Percentiles rank a stretch among this genome's conserved stretches.
Evolutionary conservation across 108 stramenopile species (phyloP).

Genomic region (Skeletonema grethae): DNA sequence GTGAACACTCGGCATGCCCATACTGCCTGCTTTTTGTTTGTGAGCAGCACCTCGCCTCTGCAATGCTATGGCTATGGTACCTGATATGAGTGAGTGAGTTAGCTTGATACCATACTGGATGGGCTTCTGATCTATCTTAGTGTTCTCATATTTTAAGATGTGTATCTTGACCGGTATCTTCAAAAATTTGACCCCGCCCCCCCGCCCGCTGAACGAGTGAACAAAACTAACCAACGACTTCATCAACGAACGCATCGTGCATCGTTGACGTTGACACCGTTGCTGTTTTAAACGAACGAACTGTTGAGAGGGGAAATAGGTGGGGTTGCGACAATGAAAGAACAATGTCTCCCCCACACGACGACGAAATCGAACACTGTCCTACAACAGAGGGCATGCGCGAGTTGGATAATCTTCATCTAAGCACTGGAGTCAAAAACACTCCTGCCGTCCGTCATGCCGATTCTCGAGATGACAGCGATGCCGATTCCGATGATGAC

Average conservation of each 20-base stretch:
- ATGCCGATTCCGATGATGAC: slow-evolving; percentile 17
- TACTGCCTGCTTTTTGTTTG: no score
- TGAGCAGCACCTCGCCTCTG: no score
- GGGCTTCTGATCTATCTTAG: neutral
- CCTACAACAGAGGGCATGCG: slow-evolving; percentile 24
- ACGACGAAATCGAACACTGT: neutral
- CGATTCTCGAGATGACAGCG: slow-evolving; percentile 3
- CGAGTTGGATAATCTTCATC: slow-evolving; percentile 20
- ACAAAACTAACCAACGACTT: no score
- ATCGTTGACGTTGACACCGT: no score
- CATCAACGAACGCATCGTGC: no score
- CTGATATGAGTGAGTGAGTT: no score
- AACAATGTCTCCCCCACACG: neutral
- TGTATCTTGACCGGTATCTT: neutral
- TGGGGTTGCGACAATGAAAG: neutral
- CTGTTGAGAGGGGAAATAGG: no score
- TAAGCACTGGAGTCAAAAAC: neutral
- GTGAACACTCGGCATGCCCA: neutral
- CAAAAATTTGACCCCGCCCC: no score
- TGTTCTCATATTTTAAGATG: neutral
- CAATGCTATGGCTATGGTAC: no score
- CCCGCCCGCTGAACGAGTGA: no score
- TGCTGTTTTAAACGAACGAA: no score
- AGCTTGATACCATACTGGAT: no score
- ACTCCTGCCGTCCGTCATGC: neutral